phyloP scores from a whole-genome alignment of 768 basidiomycete genomes.

The Phaeotremella fagi region DNA sequence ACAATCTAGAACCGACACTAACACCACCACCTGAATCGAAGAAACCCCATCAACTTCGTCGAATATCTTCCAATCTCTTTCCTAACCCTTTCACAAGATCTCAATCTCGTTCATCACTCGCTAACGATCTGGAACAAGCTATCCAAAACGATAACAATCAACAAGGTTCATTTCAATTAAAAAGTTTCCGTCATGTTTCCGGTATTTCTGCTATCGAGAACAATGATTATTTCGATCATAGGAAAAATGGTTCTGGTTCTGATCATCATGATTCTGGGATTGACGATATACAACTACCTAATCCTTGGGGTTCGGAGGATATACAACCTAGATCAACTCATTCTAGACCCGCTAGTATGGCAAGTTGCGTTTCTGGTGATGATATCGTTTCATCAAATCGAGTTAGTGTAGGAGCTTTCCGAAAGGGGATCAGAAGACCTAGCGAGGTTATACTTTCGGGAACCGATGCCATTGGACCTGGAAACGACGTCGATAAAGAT shows the following conservation, averaged over 20 bases:
- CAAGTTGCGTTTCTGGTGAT: conserved; percentile 23
- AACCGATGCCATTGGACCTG: too few species aligned
- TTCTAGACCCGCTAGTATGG: conserved; percentile 33
- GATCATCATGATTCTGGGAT: too few species aligned
- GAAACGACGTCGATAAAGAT: conserved; percentile 26
- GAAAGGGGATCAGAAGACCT: conserved; percentile 31
- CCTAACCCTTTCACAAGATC: conserved; percentile 28
- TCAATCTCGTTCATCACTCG: conserved; percentile 25
- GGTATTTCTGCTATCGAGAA: conserved; percentile 28
- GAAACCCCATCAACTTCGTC: conserved; percentile 19
- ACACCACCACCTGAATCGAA: conserved; percentile 1
- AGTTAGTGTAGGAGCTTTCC: conserved; percentile 36
- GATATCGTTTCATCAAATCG: conserved; percentile 13
- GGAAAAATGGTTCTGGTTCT: conserved; percentile 8
- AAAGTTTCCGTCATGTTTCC: conserved; percentile 35
- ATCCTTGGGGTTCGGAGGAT: too few species aligned
- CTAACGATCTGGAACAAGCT: conserved; percentile 10
- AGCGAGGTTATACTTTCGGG: conserved; percentile 19
- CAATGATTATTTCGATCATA: conserved; percentile 2
- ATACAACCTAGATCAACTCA: conserved; percentile 8
- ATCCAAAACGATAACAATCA: conserved; percentile 20
- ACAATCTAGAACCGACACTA: not conserved
- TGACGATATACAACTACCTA: too few species aligned
- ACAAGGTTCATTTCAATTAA: conserved; percentile 38
- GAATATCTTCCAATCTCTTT: conserved; percentile 28